Evolutionary conservation across 305 asterid species (phyloP).

Genomic region (Fraxinus sp.): DNA sequence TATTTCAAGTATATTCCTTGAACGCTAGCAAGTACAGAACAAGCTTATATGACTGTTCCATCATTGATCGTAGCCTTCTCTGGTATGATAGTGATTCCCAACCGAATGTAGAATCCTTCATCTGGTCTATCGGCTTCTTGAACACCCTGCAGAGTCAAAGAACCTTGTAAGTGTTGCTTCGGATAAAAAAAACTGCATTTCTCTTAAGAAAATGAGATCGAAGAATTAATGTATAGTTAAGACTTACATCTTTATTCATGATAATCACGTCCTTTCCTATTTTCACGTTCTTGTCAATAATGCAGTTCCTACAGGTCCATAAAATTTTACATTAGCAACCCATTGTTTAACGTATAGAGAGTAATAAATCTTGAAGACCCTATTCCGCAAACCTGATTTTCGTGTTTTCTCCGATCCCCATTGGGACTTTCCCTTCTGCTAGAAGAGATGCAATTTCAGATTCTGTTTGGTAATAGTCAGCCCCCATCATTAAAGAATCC

Average conservation of each 20-base stretch:
- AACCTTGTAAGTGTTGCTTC: not conserved
- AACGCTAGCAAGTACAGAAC: not conserved
- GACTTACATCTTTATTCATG: constrained; percentile 85
- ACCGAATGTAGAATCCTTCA: constrained; percentile 81
- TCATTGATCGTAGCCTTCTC: constrained; percentile 81
- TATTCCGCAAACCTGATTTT: constrained; percentile 68
- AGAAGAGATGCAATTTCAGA: constrained; percentile 84
- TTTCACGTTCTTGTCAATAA: constrained; percentile 91
- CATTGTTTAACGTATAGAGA: not conserved
- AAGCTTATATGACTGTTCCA: constrained; percentile 60
- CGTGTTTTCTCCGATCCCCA: constrained; percentile 82
- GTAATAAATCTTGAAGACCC: not conserved
- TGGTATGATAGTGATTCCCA: constrained; percentile 61
- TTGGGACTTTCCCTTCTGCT: constrained; percentile 83
- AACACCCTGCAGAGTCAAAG: constrained; percentile 52
- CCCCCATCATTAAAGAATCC: constrained; percentile 98
- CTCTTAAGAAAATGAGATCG: not conserved
- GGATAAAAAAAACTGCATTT: not conserved
- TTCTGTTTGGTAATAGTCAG: constrained; percentile 87
- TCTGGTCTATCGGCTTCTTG: constrained; percentile 73
- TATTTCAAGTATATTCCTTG: not conserved
- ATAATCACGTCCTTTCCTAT: constrained; percentile 80
- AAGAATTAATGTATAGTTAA: not conserved
- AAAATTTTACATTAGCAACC: not conserved
- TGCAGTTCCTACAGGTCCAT: constrained; percentile 58